Evolutionary conservation across 2,329 filamentous ascomycete genomes (phyloP).

Genomic region (Bipolaris oryzae): DNA sequence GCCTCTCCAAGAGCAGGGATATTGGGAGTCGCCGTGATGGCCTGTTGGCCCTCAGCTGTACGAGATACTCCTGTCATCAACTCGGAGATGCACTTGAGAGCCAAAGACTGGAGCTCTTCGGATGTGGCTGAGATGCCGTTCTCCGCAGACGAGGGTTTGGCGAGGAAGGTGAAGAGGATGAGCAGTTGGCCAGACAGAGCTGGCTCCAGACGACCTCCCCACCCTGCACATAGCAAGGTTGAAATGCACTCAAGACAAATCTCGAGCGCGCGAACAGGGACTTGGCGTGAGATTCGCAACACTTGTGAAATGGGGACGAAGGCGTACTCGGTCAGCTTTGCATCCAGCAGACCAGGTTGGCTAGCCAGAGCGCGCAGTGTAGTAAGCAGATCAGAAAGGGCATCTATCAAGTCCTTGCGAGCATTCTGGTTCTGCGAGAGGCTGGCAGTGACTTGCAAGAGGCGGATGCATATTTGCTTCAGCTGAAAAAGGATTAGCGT

Average conservation of each 20-base stretch:
- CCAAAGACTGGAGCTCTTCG: slow-evolving; percentile 76
- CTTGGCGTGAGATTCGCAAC: slow-evolving; percentile 74
- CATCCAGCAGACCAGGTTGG: slow-evolving; percentile 63
- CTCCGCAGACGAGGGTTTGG: slow-evolving; percentile 69
- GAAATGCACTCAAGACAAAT: slow-evolving; percentile 75
- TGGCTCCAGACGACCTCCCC: slow-evolving; percentile 72
- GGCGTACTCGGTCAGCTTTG: slow-evolving; percentile 87
- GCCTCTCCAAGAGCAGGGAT: slow-evolving; percentile 82
- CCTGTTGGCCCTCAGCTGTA: slow-evolving; percentile 55
- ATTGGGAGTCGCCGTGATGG: slow-evolving; percentile 61
- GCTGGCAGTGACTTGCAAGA: slow-evolving; percentile 61
- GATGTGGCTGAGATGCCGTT: slow-evolving; percentile 57
- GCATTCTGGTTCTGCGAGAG: slow-evolving; percentile 56
- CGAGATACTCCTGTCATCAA: slow-evolving; percentile 67
- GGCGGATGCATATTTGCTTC: slow-evolving; percentile 63
- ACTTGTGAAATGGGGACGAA: slow-evolving; percentile 93
- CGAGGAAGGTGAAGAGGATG: slow-evolving; percentile 80
- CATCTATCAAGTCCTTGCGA: slow-evolving; percentile 55
- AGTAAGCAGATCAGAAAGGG: slow-evolving; percentile 55
- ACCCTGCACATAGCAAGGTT: slow-evolving; percentile 76
- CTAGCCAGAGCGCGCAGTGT: slow-evolving; percentile 45
- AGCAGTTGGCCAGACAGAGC: slow-evolving; percentile 83
- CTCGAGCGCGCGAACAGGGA: slow-evolving; percentile 76
- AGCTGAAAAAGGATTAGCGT: slow-evolving; percentile 50
- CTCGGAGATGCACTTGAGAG: slow-evolving; percentile 71